A percentile compares a stretch with the other conserved stretches of the same genome.
phyloP scores from a whole-genome alignment of 2,329 filamentous ascomycete species.

The Metarhizium humberi region DNA sequence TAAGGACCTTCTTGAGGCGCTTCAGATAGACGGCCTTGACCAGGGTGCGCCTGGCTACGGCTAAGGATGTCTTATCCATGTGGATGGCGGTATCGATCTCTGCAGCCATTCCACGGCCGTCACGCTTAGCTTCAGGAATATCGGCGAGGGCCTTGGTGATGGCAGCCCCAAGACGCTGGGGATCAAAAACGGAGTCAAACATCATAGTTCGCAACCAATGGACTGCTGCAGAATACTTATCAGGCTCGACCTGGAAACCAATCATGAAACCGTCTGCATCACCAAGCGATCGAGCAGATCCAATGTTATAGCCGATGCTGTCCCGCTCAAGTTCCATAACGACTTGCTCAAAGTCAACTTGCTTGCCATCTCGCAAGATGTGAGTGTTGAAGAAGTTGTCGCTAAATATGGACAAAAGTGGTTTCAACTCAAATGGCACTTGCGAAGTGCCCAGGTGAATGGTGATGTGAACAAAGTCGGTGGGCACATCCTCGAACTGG shows the following conservation, averaged over 20 bases:
- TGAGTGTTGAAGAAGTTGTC: slow-evolving; percentile 95
- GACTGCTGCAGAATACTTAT: slow-evolving; percentile 77
- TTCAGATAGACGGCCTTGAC: slow-evolving; percentile 85
- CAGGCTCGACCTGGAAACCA: slow-evolving; percentile 75
- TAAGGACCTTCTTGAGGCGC: slow-evolving; percentile 70
- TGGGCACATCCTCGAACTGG: slow-evolving; percentile 93
- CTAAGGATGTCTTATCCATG: slow-evolving; percentile 64
- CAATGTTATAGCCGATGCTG: slow-evolving; percentile 74
- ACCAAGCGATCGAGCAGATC: slow-evolving; percentile 56
- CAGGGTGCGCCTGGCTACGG: slow-evolving; percentile 70
- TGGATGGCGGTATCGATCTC: slow-evolving; percentile 71
- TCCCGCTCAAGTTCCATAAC: slow-evolving; percentile 87
- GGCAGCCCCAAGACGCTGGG: slow-evolving; percentile 50
- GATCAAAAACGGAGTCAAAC: slow-evolving; percentile 82
- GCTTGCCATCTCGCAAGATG: slow-evolving; percentile 64
- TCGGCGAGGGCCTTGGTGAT: slow-evolving; percentile 81
- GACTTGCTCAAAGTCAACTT: slow-evolving; percentile 81
- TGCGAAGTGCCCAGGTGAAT: slow-evolving; percentile 70
- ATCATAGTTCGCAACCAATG: slow-evolving; percentile 79
- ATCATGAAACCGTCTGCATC: slow-evolving; percentile 77
- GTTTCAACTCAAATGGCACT: slow-evolving; percentile 74
- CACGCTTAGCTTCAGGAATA: slow-evolving; percentile 84
- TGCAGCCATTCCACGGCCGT: slow-evolving; percentile 59
- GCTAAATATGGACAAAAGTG: slow-evolving; percentile 73
- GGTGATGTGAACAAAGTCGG: slow-evolving; percentile 82